Evolutionary conservation across 192 early-diverging fungal species (phyloP).

Genomic region (Umbelopsis sp.): DNA sequence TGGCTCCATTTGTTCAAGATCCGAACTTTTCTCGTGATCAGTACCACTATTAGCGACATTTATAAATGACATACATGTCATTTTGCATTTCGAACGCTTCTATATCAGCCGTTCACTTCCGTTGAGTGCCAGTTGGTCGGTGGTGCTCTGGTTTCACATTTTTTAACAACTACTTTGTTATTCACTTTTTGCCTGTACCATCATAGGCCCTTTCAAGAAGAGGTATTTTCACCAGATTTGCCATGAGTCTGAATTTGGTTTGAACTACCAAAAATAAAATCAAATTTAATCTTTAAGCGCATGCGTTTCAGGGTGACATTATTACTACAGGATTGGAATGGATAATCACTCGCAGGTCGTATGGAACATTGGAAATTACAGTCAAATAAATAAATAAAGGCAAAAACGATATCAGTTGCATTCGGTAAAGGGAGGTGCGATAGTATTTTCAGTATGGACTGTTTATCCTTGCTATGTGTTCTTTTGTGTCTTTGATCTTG

Average conservation of each 20-base stretch:
- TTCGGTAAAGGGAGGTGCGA: background rate
- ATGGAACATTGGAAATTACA: background rate
- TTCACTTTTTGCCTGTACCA: background rate
- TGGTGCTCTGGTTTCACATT: background rate
- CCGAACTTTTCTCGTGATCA: constrained; percentile 80
- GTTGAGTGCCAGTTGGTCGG: background rate
- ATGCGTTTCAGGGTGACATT: too few species aligned
- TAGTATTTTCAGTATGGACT: background rate
- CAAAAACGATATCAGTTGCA: too few species aligned
- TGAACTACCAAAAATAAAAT: too few species aligned
- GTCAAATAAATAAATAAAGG: background rate
- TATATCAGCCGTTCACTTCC: background rate
- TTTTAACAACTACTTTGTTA: background rate
- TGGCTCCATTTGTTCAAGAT: constrained; percentile 94
- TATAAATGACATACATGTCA: background rate
- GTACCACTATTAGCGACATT: constrained; percentile 58
- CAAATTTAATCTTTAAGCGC: too few species aligned
- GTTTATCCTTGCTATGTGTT: constrained; percentile 3
- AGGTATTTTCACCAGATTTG: too few species aligned
- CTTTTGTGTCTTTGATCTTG: constrained; percentile 10
- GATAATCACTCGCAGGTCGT: too few species aligned
- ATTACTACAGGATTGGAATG: too few species aligned
- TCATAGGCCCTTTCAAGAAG: too few species aligned
- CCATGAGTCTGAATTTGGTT: too few species aligned
- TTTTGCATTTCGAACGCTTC: background rate